These are phyloP conservation scores for Paulownia fortunei DNA, from an alignment of 257 asterid genomes.

Conservation along the genomic window DNA sequence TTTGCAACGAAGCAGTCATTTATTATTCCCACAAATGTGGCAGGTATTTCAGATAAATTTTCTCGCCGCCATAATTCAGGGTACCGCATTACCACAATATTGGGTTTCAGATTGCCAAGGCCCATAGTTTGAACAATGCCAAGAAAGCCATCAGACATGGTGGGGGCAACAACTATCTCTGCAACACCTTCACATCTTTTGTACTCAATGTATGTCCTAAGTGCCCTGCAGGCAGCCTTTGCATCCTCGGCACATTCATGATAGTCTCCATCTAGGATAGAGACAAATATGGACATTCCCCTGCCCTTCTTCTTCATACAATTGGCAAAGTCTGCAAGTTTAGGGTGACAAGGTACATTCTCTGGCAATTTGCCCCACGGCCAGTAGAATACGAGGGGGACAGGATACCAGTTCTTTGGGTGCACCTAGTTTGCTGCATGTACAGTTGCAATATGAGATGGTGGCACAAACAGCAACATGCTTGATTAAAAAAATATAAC, in stretches of 20 bases:
- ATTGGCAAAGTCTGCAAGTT: constrained; percentile 97
- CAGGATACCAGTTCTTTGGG: constrained; percentile 99
- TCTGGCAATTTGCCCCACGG: constrained; percentile 99
- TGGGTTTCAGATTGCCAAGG: constrained; percentile 95
- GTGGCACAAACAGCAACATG: background rate
- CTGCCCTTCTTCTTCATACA: constrained; percentile 98
- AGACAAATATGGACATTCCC: constrained; percentile 96
- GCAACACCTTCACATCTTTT: constrained; percentile 98
- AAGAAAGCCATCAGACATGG: constrained; percentile 93
- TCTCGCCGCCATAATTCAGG: constrained; percentile 99
- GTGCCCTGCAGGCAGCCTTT: constrained; percentile 86
- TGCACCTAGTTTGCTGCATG: constrained; percentile 92
- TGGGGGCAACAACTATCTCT: constrained; percentile 92
- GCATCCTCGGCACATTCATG: constrained; percentile 95
- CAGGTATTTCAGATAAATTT: constrained; percentile 82
- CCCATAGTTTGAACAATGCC: constrained; percentile 99
- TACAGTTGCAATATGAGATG: constrained; percentile 19
- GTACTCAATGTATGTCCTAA: constrained; percentile 87
- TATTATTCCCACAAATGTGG: constrained; percentile 87
- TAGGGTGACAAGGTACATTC: constrained; percentile 98
- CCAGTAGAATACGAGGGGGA: constrained; percentile 94
- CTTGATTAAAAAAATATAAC: background rate
- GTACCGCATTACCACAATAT: constrained; percentile 91
- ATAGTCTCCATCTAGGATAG: constrained; percentile 94
- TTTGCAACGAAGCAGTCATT: constrained; percentile 97